These are phyloP conservation scores for Alternaria burnsii DNA, from an alignment of 2,329 filamentous ascomycete species.

Conservation along the genomic window DNA sequence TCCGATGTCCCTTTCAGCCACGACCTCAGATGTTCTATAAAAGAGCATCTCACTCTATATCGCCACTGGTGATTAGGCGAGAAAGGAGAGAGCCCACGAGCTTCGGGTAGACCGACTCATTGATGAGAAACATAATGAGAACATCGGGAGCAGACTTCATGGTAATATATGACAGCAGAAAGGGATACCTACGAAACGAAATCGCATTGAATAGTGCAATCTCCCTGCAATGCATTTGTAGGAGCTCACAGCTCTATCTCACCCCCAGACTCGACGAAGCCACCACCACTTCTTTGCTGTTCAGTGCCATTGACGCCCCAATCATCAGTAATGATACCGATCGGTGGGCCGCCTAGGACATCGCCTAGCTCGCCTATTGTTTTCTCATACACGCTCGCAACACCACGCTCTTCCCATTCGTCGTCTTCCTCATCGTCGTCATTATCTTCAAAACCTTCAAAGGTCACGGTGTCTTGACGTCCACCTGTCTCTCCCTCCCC, in stretches of 20 bases:
- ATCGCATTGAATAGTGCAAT: background rate
- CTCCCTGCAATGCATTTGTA: background rate
- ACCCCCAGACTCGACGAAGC: slow-evolving; percentile 24
- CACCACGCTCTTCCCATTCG: slow-evolving; percentile 36
- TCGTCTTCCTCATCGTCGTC: slow-evolving; percentile 55
- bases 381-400: slow-evolving; percentile 77
- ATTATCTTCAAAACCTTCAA: slow-evolving; percentile 53
- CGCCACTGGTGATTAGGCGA: background rate
- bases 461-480: slow-evolving; percentile 35
- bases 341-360: slow-evolving; percentile 63
- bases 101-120: too few species aligned
- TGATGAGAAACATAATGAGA: background rate
- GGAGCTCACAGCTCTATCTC: slow-evolving; percentile 8
- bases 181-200: background rate
- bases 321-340: slow-evolving; percentile 58
- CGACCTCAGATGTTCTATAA: background rate
- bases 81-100: background rate
- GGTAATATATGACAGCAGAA: background rate
- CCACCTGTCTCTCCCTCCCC: slow-evolving; percentile 30
- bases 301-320: slow-evolving; percentile 25
- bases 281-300: slow-evolving; percentile 19
- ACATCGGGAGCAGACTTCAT: background rate
- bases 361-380: slow-evolving; percentile 79
- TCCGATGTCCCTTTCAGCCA: background rate
- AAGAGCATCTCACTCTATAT: too few species aligned